Evolutionary conservation across 2,329 filamentous ascomycete species (phyloP), one percentile per base, ranked within the genome.

Genomic region (Colletotrichum falcatum): DNA sequence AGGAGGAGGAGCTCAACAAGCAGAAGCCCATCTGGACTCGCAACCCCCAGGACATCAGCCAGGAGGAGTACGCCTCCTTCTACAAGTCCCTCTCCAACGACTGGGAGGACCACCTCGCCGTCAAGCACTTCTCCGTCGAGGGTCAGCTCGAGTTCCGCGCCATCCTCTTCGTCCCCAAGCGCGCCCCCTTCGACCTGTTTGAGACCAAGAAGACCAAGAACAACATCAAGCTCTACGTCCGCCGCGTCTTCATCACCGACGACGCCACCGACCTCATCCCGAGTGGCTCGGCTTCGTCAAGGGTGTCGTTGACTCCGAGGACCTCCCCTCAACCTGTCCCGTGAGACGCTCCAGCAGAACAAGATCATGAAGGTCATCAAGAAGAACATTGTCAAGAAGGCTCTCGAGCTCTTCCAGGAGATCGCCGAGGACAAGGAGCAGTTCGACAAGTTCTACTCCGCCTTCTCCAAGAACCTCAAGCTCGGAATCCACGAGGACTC

Each of bases 301-400:
- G 93, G 96, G 96, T 92, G 96, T 99, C 79, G 96, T 99, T 84
- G 96, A 99, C 88, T 99, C 96, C 80, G 96, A 99, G 90, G 96
- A 99, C 84, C 93, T 99, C 96, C 96, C 78, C 93, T 99, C 84
- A 99, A 99, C 91, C 86, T 99, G 88, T 98, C 96, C 81, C 96
- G 96, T 92, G 96, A 99, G 92, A 98, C 95, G 70, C 94, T 99
- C 61, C 96, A 99, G 88, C 96, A 98, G 90, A 99, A 98, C 93
- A 98, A 98, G 94, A 99, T 99, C 90, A 98, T 98, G 96, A 98
- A 98, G 93, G 96, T 98, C 85, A 98, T 98, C 91, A 97, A 97
- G 92, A 99, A 99, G 94, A 99, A 99, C 92, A 97, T 99, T 76
- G 95, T 99, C 90, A 99, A 98, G 95, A 99, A 99, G 94, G 94